phyloP scores from a whole-genome alignment of 305 asterid species.

The Solanum hybrid region DNA sequence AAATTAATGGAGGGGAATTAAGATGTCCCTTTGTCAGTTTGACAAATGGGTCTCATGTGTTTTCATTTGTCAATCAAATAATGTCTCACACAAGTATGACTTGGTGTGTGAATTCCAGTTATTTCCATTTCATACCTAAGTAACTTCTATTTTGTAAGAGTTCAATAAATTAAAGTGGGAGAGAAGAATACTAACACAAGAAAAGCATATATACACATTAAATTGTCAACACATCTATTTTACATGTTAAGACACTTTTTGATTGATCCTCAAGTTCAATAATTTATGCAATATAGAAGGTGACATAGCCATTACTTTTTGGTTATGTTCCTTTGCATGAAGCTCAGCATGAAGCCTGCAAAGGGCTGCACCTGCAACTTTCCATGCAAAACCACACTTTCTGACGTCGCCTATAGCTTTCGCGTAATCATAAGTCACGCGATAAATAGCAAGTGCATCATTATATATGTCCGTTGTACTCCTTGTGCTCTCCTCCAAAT shows the following conservation, averaged over 20 bases:
- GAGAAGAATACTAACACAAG: not conserved
- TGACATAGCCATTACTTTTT: conserved; percentile 21
- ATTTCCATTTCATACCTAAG: not conserved
- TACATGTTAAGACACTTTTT: not conserved
- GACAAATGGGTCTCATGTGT: not conserved
- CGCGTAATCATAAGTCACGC: conserved; percentile 36
- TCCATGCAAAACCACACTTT: conserved; percentile 72
- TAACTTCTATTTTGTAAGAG: not conserved
- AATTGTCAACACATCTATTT: not conserved
- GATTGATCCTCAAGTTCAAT: conserved; percentile 8
- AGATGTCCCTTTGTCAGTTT: too few species aligned
- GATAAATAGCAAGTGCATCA: conserved; percentile 67
- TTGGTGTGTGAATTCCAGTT: not conserved
- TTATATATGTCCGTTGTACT: conserved; percentile 19
- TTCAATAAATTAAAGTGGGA: not conserved
- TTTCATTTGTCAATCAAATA: not conserved
- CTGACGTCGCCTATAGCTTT: not conserved
- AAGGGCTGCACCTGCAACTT: conserved; percentile 59
- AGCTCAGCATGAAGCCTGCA: conserved; percentile 20
- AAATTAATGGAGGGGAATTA: too few species aligned
- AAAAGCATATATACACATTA: not conserved
- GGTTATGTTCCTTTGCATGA: conserved; percentile 8
- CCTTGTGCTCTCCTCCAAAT: conserved; percentile 39
- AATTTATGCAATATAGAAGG: conserved; percentile 34
- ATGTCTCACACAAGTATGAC: not conserved